These are phyloP conservation scores for Ampelomyces quisqualis DNA, from an alignment of 2,329 filamentous ascomycete species.

Conservation along the genomic window DNA sequence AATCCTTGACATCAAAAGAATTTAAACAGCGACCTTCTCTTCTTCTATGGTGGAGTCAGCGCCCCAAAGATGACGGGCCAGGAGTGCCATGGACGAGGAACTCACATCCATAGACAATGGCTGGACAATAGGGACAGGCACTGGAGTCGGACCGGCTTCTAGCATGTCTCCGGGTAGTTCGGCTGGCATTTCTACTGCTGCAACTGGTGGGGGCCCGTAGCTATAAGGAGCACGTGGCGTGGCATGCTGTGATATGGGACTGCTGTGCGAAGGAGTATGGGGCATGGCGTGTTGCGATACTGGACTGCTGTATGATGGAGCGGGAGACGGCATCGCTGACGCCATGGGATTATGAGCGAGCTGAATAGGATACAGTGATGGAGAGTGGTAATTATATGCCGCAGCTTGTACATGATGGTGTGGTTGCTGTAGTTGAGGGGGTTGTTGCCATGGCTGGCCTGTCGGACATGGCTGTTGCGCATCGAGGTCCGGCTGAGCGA, in stretches of 20 bases:
- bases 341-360: slow-evolving; percentile 3
- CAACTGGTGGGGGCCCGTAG: slow-evolving; percentile 11
- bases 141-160: slow-evolving; percentile 12
- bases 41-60: slow-evolving; percentile 23
- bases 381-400: slow-evolving; percentile 9
- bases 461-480: slow-evolving; percentile 6
- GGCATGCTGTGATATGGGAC: slow-evolving; percentile 10
- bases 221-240: slow-evolving; percentile 9
- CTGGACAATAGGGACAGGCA: too few species aligned
- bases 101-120: slow-evolving; percentile 21
- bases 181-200: slow-evolving; percentile 21
- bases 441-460: slow-evolving; percentile 5
- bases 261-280: slow-evolving; percentile 13
- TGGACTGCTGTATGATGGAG: slow-evolving; percentile 14
- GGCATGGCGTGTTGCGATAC: slow-evolving; percentile 10
- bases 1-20: slow-evolving; percentile 18
- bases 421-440: slow-evolving; percentile 5
- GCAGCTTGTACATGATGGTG: slow-evolving; percentile 9
- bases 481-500: slow-evolving; percentile 3
- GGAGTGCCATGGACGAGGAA: slow-evolving; percentile 3
- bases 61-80: slow-evolving; percentile 1
- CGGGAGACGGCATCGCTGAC: slow-evolving; percentile 14
- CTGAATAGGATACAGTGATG: slow-evolving; percentile 3
- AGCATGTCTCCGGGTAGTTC: slow-evolving; percentile 17
- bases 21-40: slow-evolving; percentile 26